Percentiles rank a stretch among this genome's conserved stretches.
Evolutionary conservation across 2,329 filamentous ascomycete species (phyloP).

Genomic region (Monosporascus cannonballus): DNA sequence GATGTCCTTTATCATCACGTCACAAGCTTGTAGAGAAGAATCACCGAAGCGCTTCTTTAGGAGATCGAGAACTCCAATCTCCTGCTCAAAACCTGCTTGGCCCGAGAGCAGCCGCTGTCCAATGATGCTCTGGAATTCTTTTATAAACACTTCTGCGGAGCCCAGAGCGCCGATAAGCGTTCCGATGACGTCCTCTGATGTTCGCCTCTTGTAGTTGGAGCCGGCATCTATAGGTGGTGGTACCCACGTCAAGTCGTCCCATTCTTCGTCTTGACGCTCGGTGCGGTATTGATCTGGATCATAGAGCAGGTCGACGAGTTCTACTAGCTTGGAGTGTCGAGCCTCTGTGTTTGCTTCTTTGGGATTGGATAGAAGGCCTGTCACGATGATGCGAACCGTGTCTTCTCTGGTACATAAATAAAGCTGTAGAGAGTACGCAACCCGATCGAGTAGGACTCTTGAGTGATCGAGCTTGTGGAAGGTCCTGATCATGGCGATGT

Average conservation of each 20-base stretch:
- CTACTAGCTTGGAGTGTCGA: conserved; percentile 49
- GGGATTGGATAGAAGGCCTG: conserved; percentile 61
- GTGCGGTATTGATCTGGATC: conserved; percentile 51
- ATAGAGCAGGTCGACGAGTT: conserved; percentile 61
- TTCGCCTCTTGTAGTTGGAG: conserved; percentile 84
- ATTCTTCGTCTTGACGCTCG: conserved; percentile 56
- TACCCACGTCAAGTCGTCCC: conserved; percentile 88
- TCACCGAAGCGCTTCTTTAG: conserved; percentile 88
- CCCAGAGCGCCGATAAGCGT: conserved; percentile 86
- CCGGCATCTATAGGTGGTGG: conserved; percentile 91
- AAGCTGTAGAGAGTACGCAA: conserved; percentile 66
- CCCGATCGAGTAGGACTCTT: conserved; percentile 69
- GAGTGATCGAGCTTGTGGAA: conserved; percentile 72
- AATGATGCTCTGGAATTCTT: conserved; percentile 86
- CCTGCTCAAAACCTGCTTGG: conserved; percentile 68
- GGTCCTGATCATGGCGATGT: conserved; percentile 72
- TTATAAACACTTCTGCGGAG: conserved; percentile 85
- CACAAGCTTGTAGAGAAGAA: conserved; percentile 78
- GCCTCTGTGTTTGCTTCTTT: conserved; percentile 36
- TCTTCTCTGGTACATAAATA: conserved; percentile 74
- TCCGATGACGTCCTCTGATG: conserved; percentile 84
- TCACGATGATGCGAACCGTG: conserved; percentile 71
- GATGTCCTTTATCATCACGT: conserved; percentile 96
- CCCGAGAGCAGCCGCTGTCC: conserved; percentile 70
- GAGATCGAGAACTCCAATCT: conserved; percentile 74